Conservation (phyloP, 179 eudicot species). For the Vitellaria paradoxa region DNA sequence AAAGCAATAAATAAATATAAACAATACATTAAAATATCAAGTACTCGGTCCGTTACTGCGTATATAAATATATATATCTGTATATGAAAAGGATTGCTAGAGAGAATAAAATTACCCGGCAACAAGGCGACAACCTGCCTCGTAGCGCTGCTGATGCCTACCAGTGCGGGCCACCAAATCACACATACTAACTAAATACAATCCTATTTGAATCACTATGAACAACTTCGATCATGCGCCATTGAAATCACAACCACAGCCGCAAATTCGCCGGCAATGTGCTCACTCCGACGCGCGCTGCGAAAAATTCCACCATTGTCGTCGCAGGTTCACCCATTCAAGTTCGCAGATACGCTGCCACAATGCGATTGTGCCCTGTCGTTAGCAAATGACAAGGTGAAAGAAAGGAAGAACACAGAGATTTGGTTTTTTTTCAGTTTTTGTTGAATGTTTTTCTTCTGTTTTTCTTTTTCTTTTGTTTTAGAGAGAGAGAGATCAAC, state of each 20-base stretch:
- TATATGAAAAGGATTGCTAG: background rate
- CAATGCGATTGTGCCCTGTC: background rate
- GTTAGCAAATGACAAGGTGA: background rate
- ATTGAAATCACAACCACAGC: background rate
- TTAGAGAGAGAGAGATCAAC: background rate
- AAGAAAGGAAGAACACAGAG: background rate
- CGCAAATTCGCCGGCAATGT: background rate
- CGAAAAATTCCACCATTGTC: background rate
- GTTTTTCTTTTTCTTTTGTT: background rate
- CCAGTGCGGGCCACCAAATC: constrained; percentile 38
- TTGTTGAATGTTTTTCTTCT: background rate
- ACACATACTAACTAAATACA: constrained; percentile 6
- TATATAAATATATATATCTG: background rate
- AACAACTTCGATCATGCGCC: background rate
- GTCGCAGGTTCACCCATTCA: background rate
- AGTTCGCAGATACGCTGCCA: background rate
- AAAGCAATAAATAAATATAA: background rate
- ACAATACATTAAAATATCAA: background rate
- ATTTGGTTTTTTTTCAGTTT: background rate
- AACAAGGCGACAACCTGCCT: constrained; percentile 36
- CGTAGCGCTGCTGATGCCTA: constrained; percentile 35
- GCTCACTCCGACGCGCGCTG: background rate
- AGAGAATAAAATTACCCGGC: constrained; percentile 24
- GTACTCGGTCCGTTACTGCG: too few relatives aligned
- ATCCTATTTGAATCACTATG: background rate